Conservation (phyloP, 257 asterid species). For the Primulina huaijiensis region DNA sequence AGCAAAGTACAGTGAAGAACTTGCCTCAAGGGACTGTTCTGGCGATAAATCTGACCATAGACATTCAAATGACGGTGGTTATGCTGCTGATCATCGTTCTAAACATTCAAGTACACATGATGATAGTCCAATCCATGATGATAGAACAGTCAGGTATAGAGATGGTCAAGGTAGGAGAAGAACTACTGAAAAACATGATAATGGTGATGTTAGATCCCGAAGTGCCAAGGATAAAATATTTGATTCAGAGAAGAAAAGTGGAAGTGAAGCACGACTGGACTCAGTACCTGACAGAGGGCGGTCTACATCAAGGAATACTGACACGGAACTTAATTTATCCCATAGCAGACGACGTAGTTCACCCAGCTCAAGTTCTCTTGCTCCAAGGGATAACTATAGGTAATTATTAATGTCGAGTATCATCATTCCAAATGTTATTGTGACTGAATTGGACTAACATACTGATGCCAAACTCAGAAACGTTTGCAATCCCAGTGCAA, state of each 20-base stretch:
- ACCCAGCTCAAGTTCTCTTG: conserved; percentile 68
- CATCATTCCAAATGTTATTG: conserved; percentile 2
- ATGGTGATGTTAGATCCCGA: conserved; percentile 62
- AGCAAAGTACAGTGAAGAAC: conserved; percentile 63
- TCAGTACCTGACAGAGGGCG: conserved; percentile 57
- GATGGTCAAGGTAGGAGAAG: conserved; percentile 82
- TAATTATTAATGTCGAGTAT: conserved; percentile 19
- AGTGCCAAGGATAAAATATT: conserved; percentile 61
- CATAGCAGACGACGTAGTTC: conserved; percentile 70
- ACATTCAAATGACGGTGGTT: conserved; percentile 59
- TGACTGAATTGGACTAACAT: conserved; percentile 5
- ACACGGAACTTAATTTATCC: conserved; percentile 47
- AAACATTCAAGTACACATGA: conserved; percentile 60
- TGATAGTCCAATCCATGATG: conserved; percentile 67
- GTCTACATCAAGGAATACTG: conserved; percentile 64
- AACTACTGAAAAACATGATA: conserved; percentile 62
- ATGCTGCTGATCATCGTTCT: conserved; percentile 50
- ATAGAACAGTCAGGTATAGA: conserved; percentile 51
- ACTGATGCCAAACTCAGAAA: background rate
- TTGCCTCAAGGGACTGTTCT: conserved; percentile 51
- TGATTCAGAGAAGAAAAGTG: conserved; percentile 56
- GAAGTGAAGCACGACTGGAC: conserved; percentile 45
- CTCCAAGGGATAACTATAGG: conserved; percentile 76
- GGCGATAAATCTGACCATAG: conserved; percentile 68
- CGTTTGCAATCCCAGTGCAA: background rate